Evolutionary conservation across 148 eudicot genomes (phyloP), one percentile per base, ranked within the genome.

Genomic region (Persicaria tinctoria): DNA sequence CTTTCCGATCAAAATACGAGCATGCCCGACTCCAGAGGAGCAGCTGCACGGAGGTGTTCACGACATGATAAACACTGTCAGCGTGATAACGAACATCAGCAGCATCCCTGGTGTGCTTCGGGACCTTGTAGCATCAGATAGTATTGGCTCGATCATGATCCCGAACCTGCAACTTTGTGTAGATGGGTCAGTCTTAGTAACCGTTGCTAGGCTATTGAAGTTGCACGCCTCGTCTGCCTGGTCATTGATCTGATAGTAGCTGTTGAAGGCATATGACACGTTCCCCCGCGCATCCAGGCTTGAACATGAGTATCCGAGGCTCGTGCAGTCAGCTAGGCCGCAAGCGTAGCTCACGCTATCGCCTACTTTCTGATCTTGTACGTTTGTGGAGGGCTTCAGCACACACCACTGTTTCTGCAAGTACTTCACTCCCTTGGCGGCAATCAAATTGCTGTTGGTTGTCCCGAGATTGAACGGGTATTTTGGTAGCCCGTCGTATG

Each of bases 261-360:
- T 88, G 51, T 94, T 94, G 69, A 81, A 94, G 1, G 98, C 97
- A 46, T 84, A 94, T 0, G 98, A 91, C 44, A 88, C 79, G 62
- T 94, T 94, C n/a, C 88, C 97, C 45, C 72, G 73, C 8, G 85
- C 87, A 73, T 90, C 97, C 85, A 94, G 76, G 55, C 57, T 78
- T 1, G 84, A 83, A 78, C 98, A 94, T 5, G 98, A 87, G 23
- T 90, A 90, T n/a, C 98, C 98, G 6, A 94, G 91, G 75, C 87
- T 80, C 0, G 98, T 94, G 77, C 98, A 94, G 51, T 94, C 98
- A 0, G 84, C 98, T 1, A 81, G 86, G 6, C 80, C 85, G 79
- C 98, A 94, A 4, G 98, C 98, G n/a, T 91, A 94, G 81, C 89
- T 82, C 76, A 94, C 93, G 46, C 89, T 87, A 45, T 77, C 82